Evolutionary conservation across 176 grass and related monocot species (phyloP), one percentile per base, ranked within the genome.

Genomic region (Saccharum officinarum): DNA sequence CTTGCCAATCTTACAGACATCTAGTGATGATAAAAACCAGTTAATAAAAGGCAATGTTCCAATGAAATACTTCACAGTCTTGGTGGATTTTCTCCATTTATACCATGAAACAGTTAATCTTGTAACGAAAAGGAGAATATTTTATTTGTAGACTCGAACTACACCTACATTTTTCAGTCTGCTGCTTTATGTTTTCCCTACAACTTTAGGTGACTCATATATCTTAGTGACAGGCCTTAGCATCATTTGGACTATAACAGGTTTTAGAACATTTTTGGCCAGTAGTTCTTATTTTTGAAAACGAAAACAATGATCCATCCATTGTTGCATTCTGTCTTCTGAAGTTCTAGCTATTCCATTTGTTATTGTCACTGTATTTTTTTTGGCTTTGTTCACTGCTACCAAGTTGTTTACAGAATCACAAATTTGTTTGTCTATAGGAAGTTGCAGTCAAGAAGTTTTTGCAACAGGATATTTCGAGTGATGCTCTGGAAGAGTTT

Each of bases 361-460:
- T 84, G 10, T 79, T 45, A 7, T 33, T 66, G 64, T 67, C 11
- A 59, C n/a, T 63, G 18, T 75, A 6, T 52, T 33, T 50, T 11
- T 50, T 52, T 74, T n/a, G n/a, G 18, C 79, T 59, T 81, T 22
- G 13, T 74, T 64, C 66, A 60, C 13, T 57, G 20, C 13, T 67
- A 38, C 12, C 13, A 33, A 66, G 28, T 33, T 66, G 28, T 80
- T 87, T 87, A 76, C 38, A 85, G 73, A 31, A 72, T 90, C 86
- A 85, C 52, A 38, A 83, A 55, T 69, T 23, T 17, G 22, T 73
- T 91, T 89, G 16, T 81, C 72, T 81, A 69, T 83, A 99, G 97
- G 97, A 99, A 96, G 92, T 99, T 92, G 94, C 97, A 34, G 97
- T 97, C 67, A 99, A 99, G 80, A 99, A 94, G 82, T 99, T 99